phyloP scores from a whole-genome alignment of 208 protist species.

The Trichomonas tenax region DNA sequence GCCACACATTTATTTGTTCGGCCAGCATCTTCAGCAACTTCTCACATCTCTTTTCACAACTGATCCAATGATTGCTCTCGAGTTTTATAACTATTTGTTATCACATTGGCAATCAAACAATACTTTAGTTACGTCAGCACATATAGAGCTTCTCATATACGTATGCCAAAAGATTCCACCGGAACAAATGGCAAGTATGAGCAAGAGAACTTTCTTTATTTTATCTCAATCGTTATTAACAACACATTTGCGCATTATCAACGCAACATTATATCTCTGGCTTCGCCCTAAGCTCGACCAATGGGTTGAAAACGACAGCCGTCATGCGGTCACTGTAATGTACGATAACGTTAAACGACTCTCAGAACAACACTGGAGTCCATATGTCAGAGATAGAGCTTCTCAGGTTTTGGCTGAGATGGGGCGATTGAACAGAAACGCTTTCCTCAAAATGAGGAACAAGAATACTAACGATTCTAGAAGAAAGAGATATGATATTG shows the following conservation, averaged over 20 bases:
- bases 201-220: neutral
- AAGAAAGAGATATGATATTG: neutral
- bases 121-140: neutral
- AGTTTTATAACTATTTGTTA: neutral
- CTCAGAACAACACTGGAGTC: neutral
- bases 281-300: neutral
- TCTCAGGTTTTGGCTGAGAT: neutral
- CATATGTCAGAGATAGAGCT: neutral
- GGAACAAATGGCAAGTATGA: neutral
- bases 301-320: neutral
- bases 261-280: neutral
- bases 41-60: neutral
- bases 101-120: neutral
- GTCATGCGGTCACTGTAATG: neutral
- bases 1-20: neutral
- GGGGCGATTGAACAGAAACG: neutral
- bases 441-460: neutral
- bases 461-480: neutral
- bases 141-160: neutral
- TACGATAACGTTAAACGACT: neutral
- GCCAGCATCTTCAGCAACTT: neutral
- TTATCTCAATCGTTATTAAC: neutral
- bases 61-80: neutral
- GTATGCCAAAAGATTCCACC: neutral
- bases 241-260: neutral